phyloP scores from a whole-genome alignment of 2,329 filamentous ascomycete species.

The Aureobasidium sp. region DNA sequence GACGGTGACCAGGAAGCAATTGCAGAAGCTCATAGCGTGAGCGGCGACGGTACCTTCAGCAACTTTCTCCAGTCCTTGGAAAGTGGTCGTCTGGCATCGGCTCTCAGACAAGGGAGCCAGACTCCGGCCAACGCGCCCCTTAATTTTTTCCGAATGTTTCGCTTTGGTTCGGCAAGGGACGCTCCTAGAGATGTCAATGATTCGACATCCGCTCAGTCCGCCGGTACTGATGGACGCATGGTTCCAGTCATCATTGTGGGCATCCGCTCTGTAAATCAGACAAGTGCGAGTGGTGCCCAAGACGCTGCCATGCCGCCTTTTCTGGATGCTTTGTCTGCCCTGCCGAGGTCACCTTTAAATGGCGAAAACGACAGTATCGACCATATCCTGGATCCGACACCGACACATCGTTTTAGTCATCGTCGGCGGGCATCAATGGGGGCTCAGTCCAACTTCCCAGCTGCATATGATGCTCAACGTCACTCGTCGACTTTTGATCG shows the following conservation, averaged over 20 bases:
- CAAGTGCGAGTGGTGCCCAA: slow-evolving; percentile 31
- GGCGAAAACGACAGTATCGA: slow-evolving; percentile 37
- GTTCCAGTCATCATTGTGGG: slow-evolving; percentile 64
- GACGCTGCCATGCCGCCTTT: slow-evolving; percentile 41
- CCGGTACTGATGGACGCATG: slow-evolving; percentile 46
- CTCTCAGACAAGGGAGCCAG: slow-evolving; percentile 42
- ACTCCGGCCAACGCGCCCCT: slow-evolving; percentile 42
- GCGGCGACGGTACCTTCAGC: slow-evolving; percentile 52
- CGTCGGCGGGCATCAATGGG: slow-evolving; percentile 49
- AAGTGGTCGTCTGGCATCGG: slow-evolving; percentile 52
- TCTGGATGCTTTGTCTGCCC: slow-evolving; percentile 44
- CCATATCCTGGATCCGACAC: slow-evolving; percentile 47
- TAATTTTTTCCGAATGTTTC: slow-evolving; percentile 63
- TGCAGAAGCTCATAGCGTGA: slow-evolving; percentile 48
- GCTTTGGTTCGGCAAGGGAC: slow-evolving; percentile 45
- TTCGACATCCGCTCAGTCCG: background rate
- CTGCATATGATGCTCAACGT: slow-evolving; percentile 47
- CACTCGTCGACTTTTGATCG: slow-evolving; percentile 43
- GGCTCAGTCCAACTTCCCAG: slow-evolving; percentile 41
- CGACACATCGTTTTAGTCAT: slow-evolving; percentile 48
- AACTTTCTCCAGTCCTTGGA: slow-evolving; percentile 57
- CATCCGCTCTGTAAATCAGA: slow-evolving; percentile 56
- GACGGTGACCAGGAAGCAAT: slow-evolving; percentile 51
- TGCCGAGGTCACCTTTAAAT: slow-evolving; percentile 38
- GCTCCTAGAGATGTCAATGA: slow-evolving; percentile 2